Evolutionary conservation across 139 green algal species (phyloP).

Genomic region (Chlamydomonas eustigma): DNA sequence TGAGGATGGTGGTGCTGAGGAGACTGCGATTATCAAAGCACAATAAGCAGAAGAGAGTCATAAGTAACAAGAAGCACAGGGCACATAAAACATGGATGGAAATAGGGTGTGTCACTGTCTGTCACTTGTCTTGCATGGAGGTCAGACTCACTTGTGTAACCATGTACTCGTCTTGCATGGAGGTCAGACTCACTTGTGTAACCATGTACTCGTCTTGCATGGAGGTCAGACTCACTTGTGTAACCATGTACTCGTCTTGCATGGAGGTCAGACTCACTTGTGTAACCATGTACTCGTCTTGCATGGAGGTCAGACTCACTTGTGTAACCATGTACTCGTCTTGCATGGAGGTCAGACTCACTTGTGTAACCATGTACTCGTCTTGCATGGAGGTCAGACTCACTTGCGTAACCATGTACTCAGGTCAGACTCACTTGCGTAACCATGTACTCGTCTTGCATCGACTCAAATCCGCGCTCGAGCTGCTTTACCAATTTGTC

Average conservation of each 20-base stretch:
- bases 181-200: too few relatives aligned
- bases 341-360: neutral
- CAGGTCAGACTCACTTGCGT: neutral
- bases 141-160: too few relatives aligned
- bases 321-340: neutral
- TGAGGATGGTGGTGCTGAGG: too few relatives aligned
- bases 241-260: neutral
- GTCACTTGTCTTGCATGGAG: too few relatives aligned
- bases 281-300: neutral
- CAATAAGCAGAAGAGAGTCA: too few relatives aligned
- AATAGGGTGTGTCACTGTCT: too few relatives aligned
- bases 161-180: too few relatives aligned
- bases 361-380: neutral
- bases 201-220: too few relatives aligned
- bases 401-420: conserved; percentile 25
- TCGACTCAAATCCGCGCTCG: conserved; percentile 67
- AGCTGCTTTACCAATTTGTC: conserved; percentile 86
- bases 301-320: neutral
- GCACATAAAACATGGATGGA: too few relatives aligned
- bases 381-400: neutral
- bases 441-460: conserved; percentile 46
- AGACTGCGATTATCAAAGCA: too few relatives aligned
- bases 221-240: too few relatives aligned
- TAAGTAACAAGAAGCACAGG: too few relatives aligned
- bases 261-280: neutral